Base-by-base conservation (phyloP, 106 monocot genomes). In the Allium sativum region DNA sequence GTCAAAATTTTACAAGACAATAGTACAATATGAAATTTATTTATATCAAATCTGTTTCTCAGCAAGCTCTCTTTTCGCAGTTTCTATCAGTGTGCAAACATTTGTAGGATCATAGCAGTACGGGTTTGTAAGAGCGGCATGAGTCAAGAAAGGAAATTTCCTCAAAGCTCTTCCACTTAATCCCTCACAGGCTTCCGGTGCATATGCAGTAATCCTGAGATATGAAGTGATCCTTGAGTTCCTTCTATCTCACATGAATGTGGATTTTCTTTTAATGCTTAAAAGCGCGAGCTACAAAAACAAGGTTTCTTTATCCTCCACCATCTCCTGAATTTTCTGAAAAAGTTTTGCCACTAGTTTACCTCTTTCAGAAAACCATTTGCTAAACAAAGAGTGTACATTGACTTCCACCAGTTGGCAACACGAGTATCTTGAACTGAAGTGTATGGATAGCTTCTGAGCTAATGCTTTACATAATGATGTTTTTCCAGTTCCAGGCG, bases 331-430 rank as follows among this genome's bases (percentile, higher is more conserved):
- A 52, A 98, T 98, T 68, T 98, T 98, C 68, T 98, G 88, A 55
- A 98, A 98, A 72, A 98, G 88, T 40, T 98, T 92, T 45, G 98
- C 90, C 52, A 98, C 98, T 82, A 98, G 50, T 74, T 98, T 98
- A 18, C 98, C 98, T 73, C 98, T 98, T 76, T 98, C 98, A 68
- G 98, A 92, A 70, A 92, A 98, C 92, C 98, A 92, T 77, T 98
- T 98, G 88, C 92, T 98, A 70, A 98, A 98, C 61, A 98, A 75
- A 18, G 98, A 98, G 68, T 98, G 98, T 18, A 92, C 98, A 83
- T 98, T 92, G 17, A 98, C 92, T 85, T 98, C 96, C 54, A 98
- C 84, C 59, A 98, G 67, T 74, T 92, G 91, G 63, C 98, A 81
- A 59, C 52, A 18, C 14, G 98, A 78, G 58, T 92, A 98, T 81